Conservation (phyloP, 257 asterid species). For the Solanum pimpinellifolium region DNA sequence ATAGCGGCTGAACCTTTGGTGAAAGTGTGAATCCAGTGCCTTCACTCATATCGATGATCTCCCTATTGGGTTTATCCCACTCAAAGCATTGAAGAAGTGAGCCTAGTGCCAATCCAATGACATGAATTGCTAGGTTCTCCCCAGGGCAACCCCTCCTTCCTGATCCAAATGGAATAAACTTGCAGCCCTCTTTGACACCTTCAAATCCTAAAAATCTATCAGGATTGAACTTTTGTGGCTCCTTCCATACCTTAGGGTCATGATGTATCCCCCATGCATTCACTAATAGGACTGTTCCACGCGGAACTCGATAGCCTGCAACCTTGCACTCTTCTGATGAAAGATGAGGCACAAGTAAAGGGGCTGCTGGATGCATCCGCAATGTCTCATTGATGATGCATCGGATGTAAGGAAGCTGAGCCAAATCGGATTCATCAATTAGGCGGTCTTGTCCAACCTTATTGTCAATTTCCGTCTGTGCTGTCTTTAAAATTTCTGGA, state of each 20-base stretch:
- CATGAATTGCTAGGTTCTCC: conserved; percentile 38
- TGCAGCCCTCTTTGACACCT: conserved; percentile 18
- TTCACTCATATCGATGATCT: conserved; percentile 33
- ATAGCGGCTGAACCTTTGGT: conserved; percentile 39
- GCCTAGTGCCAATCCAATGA: conserved; percentile 42
- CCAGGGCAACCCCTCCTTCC: conserved; percentile 80
- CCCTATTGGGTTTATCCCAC: conserved; percentile 32
- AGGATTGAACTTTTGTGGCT: conserved; percentile 42
- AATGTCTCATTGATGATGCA: conserved; percentile 49
- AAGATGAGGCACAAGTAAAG: conserved; percentile 52
- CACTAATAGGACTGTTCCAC: conserved; percentile 39
- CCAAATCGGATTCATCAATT: conserved; percentile 13
- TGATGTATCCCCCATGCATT: conserved; percentile 61
- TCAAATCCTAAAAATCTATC: conserved; percentile 28
- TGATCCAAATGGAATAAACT: conserved; percentile 39
- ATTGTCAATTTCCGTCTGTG: conserved; percentile 17
- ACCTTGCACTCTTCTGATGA: conserved; percentile 46
- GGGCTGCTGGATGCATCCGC: conserved; percentile 45
- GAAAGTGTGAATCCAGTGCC: conserved; percentile 25
- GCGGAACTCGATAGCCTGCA: conserved; percentile 37
- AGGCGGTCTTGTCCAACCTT: conserved; percentile 10
- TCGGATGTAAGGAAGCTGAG: conserved; percentile 34
- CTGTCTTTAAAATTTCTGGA: conserved; percentile 12
- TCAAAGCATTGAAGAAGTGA: conserved; percentile 62
- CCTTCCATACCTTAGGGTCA: conserved; percentile 46